A percentile compares a stretch with the other conserved stretches of the same genome.
Conservation (phyloP, 805 yeast species). For the Wickerhamiella kazuoi region DNA sequence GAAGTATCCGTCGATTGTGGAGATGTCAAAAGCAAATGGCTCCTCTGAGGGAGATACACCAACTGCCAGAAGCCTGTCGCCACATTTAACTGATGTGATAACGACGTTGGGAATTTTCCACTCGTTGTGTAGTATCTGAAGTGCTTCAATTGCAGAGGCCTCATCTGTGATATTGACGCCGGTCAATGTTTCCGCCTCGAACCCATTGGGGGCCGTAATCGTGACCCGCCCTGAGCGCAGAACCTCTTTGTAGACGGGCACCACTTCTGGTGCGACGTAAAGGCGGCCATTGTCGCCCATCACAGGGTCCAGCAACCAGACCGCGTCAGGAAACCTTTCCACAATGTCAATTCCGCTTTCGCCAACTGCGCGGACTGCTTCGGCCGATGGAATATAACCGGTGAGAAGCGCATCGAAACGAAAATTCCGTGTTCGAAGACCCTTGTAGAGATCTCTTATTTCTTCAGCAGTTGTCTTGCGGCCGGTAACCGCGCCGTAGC, state of each 20-base stretch:
- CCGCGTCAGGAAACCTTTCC: constrained; percentile 12
- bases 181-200: constrained; percentile 60
- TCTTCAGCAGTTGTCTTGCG: constrained; percentile 29
- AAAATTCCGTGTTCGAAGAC: constrained; percentile 33
- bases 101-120: constrained; percentile 44
- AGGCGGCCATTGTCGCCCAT: constrained; percentile 77
- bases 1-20: constrained; percentile 59
- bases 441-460: constrained; percentile 34
- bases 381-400: constrained; percentile 61
- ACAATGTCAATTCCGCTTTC: constrained; percentile 24
- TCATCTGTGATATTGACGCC: constrained; percentile 29
- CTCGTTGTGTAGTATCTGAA: constrained; percentile 30
- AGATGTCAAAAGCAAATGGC: constrained; percentile 31
- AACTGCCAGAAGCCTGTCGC: constrained; percentile 25
- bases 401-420: constrained; percentile 51
- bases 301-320: constrained; percentile 76
- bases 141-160: constrained; percentile 28
- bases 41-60: constrained; percentile 23
- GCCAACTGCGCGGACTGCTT: constrained; percentile 34
- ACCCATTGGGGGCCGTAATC: constrained; percentile 78
- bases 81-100: constrained; percentile 37
- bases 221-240: constrained; percentile 35
- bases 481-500: constrained; percentile 57
- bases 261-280: constrained; percentile 43
- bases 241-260: constrained; percentile 39